These are phyloP conservation scores for Penicillium sp. DNA, from an alignment of 2,329 filamentous ascomycete genomes.

Conservation along the genomic window DNA sequence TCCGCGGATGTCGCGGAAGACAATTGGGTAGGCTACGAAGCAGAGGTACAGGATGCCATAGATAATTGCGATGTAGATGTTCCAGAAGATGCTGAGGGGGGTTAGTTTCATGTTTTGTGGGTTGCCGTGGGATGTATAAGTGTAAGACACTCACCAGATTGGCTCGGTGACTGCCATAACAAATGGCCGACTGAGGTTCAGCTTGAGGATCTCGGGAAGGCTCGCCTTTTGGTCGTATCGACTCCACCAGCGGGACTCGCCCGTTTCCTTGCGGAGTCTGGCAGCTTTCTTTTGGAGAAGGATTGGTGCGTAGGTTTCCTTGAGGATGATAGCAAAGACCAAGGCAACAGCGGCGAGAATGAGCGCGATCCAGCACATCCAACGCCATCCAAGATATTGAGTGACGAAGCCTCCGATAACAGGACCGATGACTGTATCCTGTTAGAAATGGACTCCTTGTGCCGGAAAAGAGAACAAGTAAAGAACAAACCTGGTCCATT, in stretches of 20 bases:
- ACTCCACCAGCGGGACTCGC: slow-evolving; percentile 72
- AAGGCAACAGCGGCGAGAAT: slow-evolving; percentile 68
- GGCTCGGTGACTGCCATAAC: slow-evolving; percentile 76
- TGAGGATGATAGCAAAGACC: slow-evolving; percentile 58
- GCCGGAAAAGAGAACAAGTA: background rate
- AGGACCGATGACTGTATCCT: slow-evolving; percentile 54
- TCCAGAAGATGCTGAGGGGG: slow-evolving; percentile 66
- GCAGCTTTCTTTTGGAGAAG: slow-evolving; percentile 68
- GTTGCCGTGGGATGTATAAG: background rate
- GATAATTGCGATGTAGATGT: slow-evolving; percentile 69
- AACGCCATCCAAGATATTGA: slow-evolving; percentile 73
- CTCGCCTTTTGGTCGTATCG: slow-evolving; percentile 72
- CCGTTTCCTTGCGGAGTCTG: slow-evolving; percentile 64
- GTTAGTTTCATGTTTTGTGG: background rate
- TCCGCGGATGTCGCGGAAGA: slow-evolving; percentile 72
- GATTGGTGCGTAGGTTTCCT: slow-evolving; percentile 74
- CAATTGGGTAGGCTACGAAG: slow-evolving; percentile 86
- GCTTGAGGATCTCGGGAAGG: slow-evolving; percentile 66
- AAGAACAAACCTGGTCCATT: slow-evolving; percentile 61
- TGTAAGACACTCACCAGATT: slow-evolving; percentile 62
- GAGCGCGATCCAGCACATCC: slow-evolving; percentile 78
- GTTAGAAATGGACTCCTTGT: background rate
- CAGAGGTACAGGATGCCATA: slow-evolving; percentile 88
- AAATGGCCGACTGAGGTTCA: slow-evolving; percentile 76
- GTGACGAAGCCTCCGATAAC: slow-evolving; percentile 79